phyloP scores from a whole-genome alignment of 2,329 filamentous ascomycete genomes.

The Hypoxylon sp. region DNA sequence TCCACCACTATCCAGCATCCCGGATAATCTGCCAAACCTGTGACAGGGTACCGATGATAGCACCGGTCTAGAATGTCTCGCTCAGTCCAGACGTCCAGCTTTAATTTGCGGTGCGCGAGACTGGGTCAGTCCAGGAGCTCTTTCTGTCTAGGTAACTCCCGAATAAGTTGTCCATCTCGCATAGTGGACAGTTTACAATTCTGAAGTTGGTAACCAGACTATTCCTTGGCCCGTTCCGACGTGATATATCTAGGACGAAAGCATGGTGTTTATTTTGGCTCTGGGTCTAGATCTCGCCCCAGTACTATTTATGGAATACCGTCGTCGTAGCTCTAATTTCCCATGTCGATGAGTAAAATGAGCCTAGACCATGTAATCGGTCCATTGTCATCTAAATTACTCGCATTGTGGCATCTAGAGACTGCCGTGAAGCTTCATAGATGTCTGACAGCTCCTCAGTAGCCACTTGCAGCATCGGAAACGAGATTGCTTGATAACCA shows the following conservation, averaged over 20 bases:
- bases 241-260: conserved; percentile 19
- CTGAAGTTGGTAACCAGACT: conserved; percentile 10
- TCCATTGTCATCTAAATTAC: conserved; percentile 33
- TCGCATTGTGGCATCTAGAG: conserved; percentile 19
- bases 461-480: background rate
- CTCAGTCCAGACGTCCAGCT: conserved; percentile 48
- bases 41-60: conserved; percentile 27
- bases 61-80: conserved; percentile 46
- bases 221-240: conserved; percentile 33
- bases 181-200: conserved; percentile 22
- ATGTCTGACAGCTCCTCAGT: conserved; percentile 17
- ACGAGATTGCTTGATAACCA: conserved; percentile 23
- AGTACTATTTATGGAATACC: conserved; percentile 37
- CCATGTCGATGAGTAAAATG: conserved; percentile 17
- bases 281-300: conserved; percentile 38
- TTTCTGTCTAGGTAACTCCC: background rate
- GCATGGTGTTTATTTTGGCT: conserved; percentile 33
- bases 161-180: conserved; percentile 1
- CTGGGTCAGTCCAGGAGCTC: conserved; percentile 25
- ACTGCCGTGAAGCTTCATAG: conserved; percentile 16
- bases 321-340: conserved; percentile 28
- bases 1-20: conserved; percentile 37
- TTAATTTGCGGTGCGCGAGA: conserved; percentile 41
- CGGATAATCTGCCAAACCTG: conserved; percentile 43
- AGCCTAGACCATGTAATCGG: conserved; percentile 38